Base-by-base conservation (phyloP, 352 stramenopile genomes). In the Phytophthora ohioensis region DNA sequence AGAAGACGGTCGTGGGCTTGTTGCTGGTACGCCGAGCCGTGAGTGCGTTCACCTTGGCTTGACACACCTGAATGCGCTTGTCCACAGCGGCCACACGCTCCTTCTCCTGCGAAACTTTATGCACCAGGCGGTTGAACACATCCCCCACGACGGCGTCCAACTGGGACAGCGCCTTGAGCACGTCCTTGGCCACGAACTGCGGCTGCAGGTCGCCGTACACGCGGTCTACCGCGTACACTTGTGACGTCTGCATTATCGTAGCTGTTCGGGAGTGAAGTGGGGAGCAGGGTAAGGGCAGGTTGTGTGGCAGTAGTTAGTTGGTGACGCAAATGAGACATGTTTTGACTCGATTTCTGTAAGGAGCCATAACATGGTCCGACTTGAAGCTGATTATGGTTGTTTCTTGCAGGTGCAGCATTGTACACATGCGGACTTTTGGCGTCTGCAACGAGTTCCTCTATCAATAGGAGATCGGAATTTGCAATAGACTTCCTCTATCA, bases 1-100 rank as follows among this genome's bases (percentile, higher is more conserved):
- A 95, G 73, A 95, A 96, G n/a, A 96, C 86, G 8, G 89, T 96
- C 36, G 89, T 96, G 43, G 89, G 87, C 56, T 95, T 96, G 75
- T 92, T 96, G 54, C 81, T 92, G 9, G 84, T 85, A 57, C 87
- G 84, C 27, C 89, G 87, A 46, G 88, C 86, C 58, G 86, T 91
- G 64, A 96, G 80, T 30, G 85, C 87, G 71, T 92, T 93, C 60
- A 96, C 87, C 53, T 94, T 96, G 60, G 88, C 88, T 61, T 96
- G 89, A 41, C 86, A 94, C 59, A 92, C 76, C 53, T 73, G 75
- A 64, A 96, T 94, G 57, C 86, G 82, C 15, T 75, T 68, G 71
- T 96, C 89, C 54, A 96, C 87, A 21, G 76, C 75, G n/a, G 76
- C 74, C 5, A 95, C 85, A 55, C 89, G 89, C 43, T 92, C 79